These are phyloP conservation scores for Penicillium frequentans DNA, from an alignment of 2,329 filamentous ascomycete species.

Conservation along the genomic window DNA sequence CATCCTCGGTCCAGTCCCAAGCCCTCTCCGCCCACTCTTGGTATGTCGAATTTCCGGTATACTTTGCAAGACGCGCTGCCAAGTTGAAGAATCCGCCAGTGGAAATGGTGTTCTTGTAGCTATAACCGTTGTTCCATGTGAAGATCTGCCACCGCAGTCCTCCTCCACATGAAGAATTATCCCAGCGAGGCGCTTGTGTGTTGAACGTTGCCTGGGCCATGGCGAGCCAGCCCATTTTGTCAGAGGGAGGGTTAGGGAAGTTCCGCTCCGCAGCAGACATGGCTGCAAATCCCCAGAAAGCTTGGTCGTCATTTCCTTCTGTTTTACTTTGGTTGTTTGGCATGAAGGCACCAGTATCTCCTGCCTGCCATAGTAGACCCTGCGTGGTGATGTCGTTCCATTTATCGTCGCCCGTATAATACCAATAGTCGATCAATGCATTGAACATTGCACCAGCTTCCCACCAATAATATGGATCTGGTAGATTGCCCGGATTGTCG, in stretches of 20 bases:
- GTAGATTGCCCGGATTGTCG: conserved; percentile 52
- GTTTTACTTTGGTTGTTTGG: conserved; percentile 43
- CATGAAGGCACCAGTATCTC: conserved; percentile 40
- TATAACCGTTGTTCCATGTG: conserved; percentile 34
- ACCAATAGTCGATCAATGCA: conserved; percentile 45
- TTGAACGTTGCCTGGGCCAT: conserved; percentile 79
- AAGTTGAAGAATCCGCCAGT: conserved; percentile 35
- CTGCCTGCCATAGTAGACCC: conserved; percentile 40
- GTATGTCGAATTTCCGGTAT: conserved; percentile 34
- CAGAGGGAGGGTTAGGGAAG: conserved; percentile 45
- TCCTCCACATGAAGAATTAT: conserved; percentile 64
- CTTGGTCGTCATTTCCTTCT: conserved; percentile 59
- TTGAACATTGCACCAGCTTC: conserved; percentile 47
- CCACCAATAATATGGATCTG: conserved; percentile 51
- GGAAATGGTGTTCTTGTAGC: conserved; percentile 37
- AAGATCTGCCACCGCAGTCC: conserved; percentile 56
- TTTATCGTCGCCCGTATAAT: conserved; percentile 41
- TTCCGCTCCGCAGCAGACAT: conserved; percentile 56
- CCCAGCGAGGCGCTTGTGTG: conserved; percentile 71
- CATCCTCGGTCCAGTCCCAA: conserved; percentile 56
- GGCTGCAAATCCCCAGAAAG: conserved; percentile 58
- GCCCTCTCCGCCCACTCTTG: conserved; percentile 67
- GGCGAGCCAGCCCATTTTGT: conserved; percentile 72
- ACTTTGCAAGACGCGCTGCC: conserved; percentile 30
- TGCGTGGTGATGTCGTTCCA: conserved; percentile 41